Conservation (phyloP, 768 basidiomycete genomes). For the Phylloporus arenicola region DNA sequence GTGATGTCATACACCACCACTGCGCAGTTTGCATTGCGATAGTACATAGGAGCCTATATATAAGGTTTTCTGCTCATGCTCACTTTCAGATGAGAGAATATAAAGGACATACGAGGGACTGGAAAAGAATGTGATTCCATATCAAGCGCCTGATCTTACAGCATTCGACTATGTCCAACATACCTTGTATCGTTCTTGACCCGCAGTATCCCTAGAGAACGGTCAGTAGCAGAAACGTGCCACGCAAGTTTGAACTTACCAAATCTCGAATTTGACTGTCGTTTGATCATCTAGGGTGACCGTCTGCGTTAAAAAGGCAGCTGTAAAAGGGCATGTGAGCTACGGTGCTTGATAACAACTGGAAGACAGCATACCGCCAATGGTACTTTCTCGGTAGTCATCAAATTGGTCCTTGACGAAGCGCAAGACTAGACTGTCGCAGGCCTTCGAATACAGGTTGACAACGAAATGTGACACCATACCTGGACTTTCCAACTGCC, state of each 20-base stretch:
- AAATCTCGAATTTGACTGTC: conserved; percentile 97
- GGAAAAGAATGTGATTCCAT: not conserved
- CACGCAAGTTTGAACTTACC: conserved; percentile 44
- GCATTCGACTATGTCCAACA: conserved; percentile 14
- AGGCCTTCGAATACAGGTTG: conserved; percentile 22
- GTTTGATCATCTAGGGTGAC: conserved; percentile 85
- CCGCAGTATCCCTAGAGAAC: conserved; percentile 79
- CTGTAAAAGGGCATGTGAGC: conserved; percentile 37
- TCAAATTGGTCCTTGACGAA: conserved; percentile 98
- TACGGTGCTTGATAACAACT: not conserved
- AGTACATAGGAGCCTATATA: conserved; percentile 92
- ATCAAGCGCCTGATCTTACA: not conserved
- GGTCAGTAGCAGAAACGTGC: not conserved
- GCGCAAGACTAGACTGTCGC: conserved; percentile 77
- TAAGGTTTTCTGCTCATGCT: conserved; percentile 3
- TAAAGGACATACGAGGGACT: conserved; percentile 43
- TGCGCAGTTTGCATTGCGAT: conserved; percentile 90
- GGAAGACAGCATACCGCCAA: conserved; percentile 56
- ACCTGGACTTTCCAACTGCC: conserved; percentile 97
- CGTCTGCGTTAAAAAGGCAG: conserved; percentile 98
- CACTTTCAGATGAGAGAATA: not conserved
- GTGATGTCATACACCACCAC: conserved; percentile 98
- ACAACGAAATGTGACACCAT: conserved; percentile 13
- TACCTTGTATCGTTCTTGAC: conserved; percentile 92
- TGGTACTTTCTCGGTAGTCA: conserved; percentile 92